Conservation (phyloP, 805 yeast genomes). For the Myxozyma melibiosi region DNA sequence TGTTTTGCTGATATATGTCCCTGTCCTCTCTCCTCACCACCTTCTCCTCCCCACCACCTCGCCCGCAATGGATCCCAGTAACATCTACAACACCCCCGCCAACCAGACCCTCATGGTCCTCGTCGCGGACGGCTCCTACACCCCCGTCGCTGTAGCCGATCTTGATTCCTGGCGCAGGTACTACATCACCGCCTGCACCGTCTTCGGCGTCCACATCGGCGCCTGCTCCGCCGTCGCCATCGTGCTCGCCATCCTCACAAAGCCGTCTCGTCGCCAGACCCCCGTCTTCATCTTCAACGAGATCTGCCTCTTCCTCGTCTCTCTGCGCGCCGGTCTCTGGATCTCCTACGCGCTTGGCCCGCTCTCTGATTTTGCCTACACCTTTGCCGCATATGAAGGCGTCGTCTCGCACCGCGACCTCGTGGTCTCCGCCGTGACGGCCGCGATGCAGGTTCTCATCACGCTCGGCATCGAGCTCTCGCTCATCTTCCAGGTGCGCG, state of each 20-base stretch:
- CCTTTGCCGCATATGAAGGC: constrained; percentile 51
- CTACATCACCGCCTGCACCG: constrained; percentile 9
- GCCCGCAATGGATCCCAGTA: neutral
- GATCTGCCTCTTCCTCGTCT: constrained; percentile 55
- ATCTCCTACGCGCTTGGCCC: constrained; percentile 57
- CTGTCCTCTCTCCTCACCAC: neutral
- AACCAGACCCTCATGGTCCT: constrained; percentile 23
- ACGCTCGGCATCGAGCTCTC: constrained; percentile 65
- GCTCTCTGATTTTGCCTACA: constrained; percentile 52
- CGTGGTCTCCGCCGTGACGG: constrained; percentile 61
- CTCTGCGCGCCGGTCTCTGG: constrained; percentile 64
- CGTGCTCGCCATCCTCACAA: constrained; percentile 46
- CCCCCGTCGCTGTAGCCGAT: constrained; percentile 4
- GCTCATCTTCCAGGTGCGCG: constrained; percentile 68
- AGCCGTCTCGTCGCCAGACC: constrained; percentile 52
- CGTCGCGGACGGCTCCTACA: constrained; percentile 6
- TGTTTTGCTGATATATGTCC: neutral
- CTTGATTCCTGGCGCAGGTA: constrained; percentile 20
- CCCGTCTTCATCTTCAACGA: constrained; percentile 78
- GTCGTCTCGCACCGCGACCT: constrained; percentile 46
- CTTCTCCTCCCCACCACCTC: neutral
- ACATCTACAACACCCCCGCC: constrained; percentile 11
- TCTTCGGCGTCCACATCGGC: constrained; percentile 34
- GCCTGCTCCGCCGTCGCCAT: constrained; percentile 29
- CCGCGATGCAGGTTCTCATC: constrained; percentile 61